phyloP scores from a whole-genome alignment of 2,329 filamentous ascomycete genomes.

The Aspergillus quadricinctus region DNA sequence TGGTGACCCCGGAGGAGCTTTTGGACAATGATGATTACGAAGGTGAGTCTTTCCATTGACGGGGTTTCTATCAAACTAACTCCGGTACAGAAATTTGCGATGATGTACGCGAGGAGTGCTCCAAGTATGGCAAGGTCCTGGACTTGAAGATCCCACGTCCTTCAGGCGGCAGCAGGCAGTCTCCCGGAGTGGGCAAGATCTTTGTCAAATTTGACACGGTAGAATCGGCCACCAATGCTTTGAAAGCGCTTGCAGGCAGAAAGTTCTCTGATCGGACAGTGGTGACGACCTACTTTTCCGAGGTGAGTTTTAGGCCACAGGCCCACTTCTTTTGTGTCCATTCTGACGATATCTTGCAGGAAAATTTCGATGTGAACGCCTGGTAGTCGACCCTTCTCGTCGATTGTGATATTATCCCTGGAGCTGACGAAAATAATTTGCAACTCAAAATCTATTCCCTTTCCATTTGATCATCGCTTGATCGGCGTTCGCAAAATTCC shows the following conservation, averaged over 20 bases:
- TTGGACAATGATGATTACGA: conserved; percentile 94
- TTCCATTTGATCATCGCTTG: not conserved
- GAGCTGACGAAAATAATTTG: not conserved
- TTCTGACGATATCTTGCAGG: conserved; percentile 47
- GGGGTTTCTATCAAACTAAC: conserved; percentile 2
- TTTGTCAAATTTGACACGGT: conserved; percentile 85
- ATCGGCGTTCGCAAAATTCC: not conserved
- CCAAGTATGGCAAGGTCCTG: conserved; percentile 79
- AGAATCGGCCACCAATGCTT: conserved; percentile 75
- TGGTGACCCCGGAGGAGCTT: conserved; percentile 94
- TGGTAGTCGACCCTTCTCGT: conserved; percentile 63
- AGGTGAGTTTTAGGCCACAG: conserved; percentile 52
- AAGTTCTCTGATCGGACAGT: conserved; percentile 97
- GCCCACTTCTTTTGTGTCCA: conserved; percentile 2
- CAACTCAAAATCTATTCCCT: not conserved
- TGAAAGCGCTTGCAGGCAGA: conserved; percentile 84
- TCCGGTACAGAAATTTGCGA: conserved; percentile 77
- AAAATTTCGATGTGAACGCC: conserved; percentile 88
- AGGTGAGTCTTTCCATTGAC: conserved; percentile 52
- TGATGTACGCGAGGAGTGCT: conserved; percentile 87
- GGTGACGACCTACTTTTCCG: conserved; percentile 92
- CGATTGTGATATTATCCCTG: not conserved
- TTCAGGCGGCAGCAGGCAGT: conserved; percentile 74
- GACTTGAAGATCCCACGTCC: conserved; percentile 94
- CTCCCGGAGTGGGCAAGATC: conserved; percentile 92